phyloP scores from a whole-genome alignment of 2,329 filamentous ascomycete species.

The Talaromyces marneffei region DNA sequence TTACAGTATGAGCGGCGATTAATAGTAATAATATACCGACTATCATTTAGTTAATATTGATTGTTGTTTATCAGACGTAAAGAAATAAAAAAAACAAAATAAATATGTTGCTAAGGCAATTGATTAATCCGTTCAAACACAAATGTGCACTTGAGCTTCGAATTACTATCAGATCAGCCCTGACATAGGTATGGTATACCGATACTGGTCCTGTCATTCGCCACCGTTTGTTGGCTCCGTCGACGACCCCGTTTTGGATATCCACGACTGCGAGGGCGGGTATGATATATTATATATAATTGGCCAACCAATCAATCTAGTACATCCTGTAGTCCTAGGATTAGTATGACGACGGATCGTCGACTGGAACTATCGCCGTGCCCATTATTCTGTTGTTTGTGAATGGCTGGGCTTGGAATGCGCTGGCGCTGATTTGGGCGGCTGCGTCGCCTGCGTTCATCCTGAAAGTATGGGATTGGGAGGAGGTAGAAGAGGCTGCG shows the following conservation, averaged over 20 bases:
- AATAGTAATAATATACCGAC: neutral
- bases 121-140: neutral
- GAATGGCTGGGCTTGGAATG: conserved; percentile 32
- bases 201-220: too few relatives aligned
- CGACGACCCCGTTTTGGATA: too few relatives aligned
- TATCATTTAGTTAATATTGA: neutral
- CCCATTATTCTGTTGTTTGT: conserved; percentile 36
- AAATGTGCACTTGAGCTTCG: too few relatives aligned
- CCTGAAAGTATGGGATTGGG: neutral
- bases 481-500: neutral
- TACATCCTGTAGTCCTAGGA: too few relatives aligned
- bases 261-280: too few relatives aligned
- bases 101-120: neutral
- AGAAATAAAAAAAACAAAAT: neutral
- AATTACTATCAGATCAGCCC: too few relatives aligned
- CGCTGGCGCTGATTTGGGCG: neutral
- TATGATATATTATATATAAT: too few relatives aligned
- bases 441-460: neutral
- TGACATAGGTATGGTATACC: too few relatives aligned
- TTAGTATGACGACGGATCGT: conserved; percentile 34
- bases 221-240: too few relatives aligned
- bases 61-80: neutral
- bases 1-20: neutral
- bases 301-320: too few relatives aligned
- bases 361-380: conserved; percentile 39